Conservation (phyloP, 2,329 filamentous ascomycete genomes). For the Trichoderma sp. region DNA sequence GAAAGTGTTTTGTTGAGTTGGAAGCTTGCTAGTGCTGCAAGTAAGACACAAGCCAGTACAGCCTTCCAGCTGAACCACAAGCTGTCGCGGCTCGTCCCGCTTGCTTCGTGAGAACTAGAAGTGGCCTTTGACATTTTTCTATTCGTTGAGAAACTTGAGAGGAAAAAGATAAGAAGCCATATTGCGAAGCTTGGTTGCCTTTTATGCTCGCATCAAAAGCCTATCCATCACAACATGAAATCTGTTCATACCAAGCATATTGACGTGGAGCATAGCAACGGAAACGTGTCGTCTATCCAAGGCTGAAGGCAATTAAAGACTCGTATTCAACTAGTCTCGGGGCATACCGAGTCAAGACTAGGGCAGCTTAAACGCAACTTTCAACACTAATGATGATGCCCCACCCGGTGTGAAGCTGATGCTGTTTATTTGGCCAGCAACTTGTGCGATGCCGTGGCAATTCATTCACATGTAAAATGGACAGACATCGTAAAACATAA, state of each 20-base stretch:
- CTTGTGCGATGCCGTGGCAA: neutral
- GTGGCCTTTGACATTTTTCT: neutral
- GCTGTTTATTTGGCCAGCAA: neutral
- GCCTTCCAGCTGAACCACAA: neutral
- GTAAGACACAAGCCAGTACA: neutral
- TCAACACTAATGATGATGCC: neutral
- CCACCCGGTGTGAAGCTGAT: neutral
- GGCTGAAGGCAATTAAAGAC: neutral
- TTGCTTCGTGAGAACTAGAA: too few relatives aligned
- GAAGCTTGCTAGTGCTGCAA: neutral
- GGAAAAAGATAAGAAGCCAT: neutral
- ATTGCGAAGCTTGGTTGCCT: neutral
- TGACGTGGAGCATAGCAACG: neutral
- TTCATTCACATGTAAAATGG: neutral
- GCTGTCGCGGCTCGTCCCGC: neutral
- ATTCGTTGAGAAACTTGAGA: neutral
- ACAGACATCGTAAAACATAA: neutral
- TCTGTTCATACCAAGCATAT: neutral
- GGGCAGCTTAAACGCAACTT: neutral
- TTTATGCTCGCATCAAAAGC: neutral
- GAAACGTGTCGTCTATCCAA: neutral
- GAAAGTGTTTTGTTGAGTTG: neutral
- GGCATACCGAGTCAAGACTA: neutral
- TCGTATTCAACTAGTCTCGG: neutral
- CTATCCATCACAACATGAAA: neutral